Conservation (phyloP, 495 filamentous ascomycete genomes). For the Annulohypoxylon stygium region DNA sequence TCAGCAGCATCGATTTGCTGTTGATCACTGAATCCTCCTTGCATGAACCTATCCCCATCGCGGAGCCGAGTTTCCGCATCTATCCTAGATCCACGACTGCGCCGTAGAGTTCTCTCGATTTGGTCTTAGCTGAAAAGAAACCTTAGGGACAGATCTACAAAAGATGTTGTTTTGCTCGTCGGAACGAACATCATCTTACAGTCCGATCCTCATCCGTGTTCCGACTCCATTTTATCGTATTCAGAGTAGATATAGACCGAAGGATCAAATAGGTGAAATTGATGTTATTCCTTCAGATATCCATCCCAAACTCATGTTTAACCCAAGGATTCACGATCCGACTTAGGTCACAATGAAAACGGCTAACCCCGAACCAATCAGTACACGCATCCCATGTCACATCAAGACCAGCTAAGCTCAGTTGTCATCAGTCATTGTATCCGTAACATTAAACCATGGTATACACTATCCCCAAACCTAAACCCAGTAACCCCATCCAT, state of each 20-base stretch:
- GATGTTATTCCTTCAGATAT: background rate
- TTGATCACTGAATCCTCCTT: conserved; percentile 8
- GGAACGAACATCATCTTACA: background rate
- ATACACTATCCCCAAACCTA: background rate
- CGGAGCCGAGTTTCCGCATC: background rate
- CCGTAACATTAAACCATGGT: conserved; percentile 6
- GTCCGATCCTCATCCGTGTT: background rate
- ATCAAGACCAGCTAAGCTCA: background rate
- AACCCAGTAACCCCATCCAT: background rate
- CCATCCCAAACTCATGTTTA: background rate
- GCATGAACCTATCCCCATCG: background rate
- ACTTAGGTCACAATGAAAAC: background rate
- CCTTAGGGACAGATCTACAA: background rate
- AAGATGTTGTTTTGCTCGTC: background rate
- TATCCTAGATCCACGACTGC: background rate
- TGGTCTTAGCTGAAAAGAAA: background rate
- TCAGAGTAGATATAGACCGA: background rate
- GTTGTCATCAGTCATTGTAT: background rate
- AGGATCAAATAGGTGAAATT: background rate
- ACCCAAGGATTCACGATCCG: background rate
- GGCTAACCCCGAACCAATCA: background rate
- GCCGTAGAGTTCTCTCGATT: background rate
- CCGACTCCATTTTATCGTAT: background rate
- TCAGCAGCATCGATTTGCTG: background rate
- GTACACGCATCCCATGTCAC: background rate